Percentiles rank a stretch among this genome's conserved stretches.
These are phyloP conservation scores for Tuber microsphaerosporum DNA, from an alignment of 495 filamentous ascomycete species.

Conservation along the genomic window DNA sequence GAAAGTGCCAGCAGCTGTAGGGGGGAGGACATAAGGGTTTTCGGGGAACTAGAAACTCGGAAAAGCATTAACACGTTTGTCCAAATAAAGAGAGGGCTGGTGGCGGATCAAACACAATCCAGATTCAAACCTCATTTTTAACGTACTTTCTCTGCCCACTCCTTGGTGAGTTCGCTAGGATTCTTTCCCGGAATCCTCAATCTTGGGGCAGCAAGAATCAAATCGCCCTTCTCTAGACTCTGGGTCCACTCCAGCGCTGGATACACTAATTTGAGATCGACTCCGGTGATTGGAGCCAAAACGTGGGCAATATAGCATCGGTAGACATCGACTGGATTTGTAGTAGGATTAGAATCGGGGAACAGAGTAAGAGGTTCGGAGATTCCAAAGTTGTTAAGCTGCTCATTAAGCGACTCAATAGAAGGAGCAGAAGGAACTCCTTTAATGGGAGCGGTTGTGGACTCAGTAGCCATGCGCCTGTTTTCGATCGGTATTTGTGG, in stretches of 20 bases:
- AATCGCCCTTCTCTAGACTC: constrained; percentile 80
- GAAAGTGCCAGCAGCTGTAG: constrained; percentile 57
- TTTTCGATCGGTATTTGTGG: not conserved
- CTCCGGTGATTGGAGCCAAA: constrained; percentile 63
- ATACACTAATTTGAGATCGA: constrained; percentile 70
- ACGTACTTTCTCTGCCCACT: constrained; percentile 61
- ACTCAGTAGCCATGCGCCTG: not conserved
- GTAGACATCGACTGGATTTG: constrained; percentile 85
- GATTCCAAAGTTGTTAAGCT: constrained; percentile 43
- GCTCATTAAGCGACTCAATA: constrained; percentile 31
- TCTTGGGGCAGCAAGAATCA: constrained; percentile 70
- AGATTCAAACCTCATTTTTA: not conserved
- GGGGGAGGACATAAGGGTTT: constrained; percentile 63
- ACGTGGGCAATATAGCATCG: constrained; percentile 70
- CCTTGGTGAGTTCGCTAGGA: constrained; percentile 60
- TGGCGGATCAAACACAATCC: not conserved
- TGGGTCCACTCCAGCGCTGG: constrained; percentile 71
- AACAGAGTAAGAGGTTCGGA: constrained; percentile 43
- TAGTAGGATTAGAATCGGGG: constrained; percentile 55
- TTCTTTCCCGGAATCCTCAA: constrained; percentile 77
- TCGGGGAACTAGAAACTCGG: constrained; percentile 56
- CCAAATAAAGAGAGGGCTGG: not conserved
- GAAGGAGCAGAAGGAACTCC: constrained; percentile 31
- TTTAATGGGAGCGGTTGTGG: constrained; percentile 3
- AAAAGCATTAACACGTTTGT: not conserved